Conservation (phyloP, 139 green algal species). For the Auxenochlorella pyrenoidosa region DNA sequence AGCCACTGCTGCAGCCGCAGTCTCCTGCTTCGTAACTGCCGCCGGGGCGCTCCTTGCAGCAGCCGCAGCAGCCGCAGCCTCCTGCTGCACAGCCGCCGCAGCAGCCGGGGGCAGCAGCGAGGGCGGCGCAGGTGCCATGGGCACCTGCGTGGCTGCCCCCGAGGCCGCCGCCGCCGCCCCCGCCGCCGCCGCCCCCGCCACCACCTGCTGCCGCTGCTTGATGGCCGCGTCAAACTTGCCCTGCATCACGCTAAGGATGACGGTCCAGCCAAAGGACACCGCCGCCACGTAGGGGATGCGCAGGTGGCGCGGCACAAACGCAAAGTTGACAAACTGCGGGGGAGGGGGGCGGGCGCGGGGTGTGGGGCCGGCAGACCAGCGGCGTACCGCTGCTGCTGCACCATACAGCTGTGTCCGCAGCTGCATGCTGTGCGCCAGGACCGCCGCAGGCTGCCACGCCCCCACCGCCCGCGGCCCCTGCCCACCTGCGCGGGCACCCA, state of each 20-base stretch:
- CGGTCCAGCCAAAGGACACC: constrained; percentile 65
- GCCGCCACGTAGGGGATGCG: constrained; percentile 79
- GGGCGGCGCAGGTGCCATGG: neutral
- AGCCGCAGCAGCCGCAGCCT: neutral
- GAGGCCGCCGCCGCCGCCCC: neutral
- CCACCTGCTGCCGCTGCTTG: neutral
- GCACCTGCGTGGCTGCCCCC: neutral
- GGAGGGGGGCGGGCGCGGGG: neutral
- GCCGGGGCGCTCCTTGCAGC: neutral
- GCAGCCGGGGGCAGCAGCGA: constrained; percentile 1
- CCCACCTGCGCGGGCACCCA: constrained; percentile 78
- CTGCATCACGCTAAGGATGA: constrained; percentile 66
- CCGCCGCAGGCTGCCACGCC: no score
- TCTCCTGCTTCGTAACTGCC: neutral
- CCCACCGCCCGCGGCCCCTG: no score
- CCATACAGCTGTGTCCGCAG: neutral
- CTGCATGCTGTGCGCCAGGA: no score
- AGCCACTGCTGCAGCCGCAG: neutral
- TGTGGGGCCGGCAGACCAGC: no score
- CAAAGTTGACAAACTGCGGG: constrained; percentile 87
- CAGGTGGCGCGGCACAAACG: constrained; percentile 83
- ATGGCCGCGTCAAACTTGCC: constrained; percentile 55
- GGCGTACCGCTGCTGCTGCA: neutral
- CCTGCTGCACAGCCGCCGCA: neutral
- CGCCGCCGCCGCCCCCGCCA: neutral